These are phyloP conservation scores for Allodekkera sacchari DNA, from an alignment of 805 yeast genomes.

Conservation along the genomic window DNA sequence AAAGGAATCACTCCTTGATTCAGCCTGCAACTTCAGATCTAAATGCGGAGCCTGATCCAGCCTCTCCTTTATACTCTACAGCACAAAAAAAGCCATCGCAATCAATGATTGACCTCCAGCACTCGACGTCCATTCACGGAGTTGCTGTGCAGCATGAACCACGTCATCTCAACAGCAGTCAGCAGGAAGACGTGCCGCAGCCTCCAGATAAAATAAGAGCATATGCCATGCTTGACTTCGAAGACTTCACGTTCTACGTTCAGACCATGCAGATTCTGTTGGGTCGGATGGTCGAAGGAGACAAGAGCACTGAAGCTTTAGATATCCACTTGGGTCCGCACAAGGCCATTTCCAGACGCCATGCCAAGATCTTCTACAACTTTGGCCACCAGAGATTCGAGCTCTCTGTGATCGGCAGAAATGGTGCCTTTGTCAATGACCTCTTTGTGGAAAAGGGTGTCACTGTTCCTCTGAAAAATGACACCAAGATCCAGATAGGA, in stretches of 20 bases:
- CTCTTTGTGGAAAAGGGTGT: constrained; percentile 82
- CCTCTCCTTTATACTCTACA: neutral
- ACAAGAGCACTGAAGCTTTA: constrained; percentile 45
- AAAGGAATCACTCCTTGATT: too few species aligned
- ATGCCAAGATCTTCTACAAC: constrained; percentile 93
- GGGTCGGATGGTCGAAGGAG: constrained; percentile 81
- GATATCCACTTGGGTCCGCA: constrained; percentile 91
- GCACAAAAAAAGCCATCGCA: too few species aligned
- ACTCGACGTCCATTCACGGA: constrained; percentile 2
- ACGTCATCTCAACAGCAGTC: neutral
- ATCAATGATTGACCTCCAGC: neutral
- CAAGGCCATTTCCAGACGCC: constrained; percentile 88
- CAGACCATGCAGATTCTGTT: constrained; percentile 91
- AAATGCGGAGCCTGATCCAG: neutral
- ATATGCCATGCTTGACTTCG: constrained; percentile 80
- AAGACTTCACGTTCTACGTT: constrained; percentile 86
- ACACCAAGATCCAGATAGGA: constrained; percentile 84
- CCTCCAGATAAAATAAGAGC: constrained; percentile 36
- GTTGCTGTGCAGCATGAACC: constrained; percentile 2
- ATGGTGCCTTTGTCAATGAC: constrained; percentile 96
- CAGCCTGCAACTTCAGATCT: too few species aligned
- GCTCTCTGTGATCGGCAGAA: constrained; percentile 82
- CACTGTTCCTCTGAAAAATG: constrained; percentile 79
- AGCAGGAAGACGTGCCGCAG: neutral
- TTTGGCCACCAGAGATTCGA: constrained; percentile 95